Conservation (phyloP, 768 basidiomycete genomes). For the Boletus speciosus region DNA sequence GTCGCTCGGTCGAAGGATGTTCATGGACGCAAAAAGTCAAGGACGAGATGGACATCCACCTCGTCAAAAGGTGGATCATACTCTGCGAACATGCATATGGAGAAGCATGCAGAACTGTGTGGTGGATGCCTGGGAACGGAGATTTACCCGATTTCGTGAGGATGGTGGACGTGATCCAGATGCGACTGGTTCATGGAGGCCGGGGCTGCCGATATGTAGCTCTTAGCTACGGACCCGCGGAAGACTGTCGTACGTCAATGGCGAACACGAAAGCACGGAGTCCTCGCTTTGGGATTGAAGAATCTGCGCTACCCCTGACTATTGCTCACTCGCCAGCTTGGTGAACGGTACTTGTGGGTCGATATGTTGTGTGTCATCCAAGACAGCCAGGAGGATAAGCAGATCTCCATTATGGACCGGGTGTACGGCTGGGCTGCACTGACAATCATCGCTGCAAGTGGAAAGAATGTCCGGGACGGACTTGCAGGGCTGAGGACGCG, state of each 20-base stretch:
- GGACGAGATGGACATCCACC: slow-evolving; percentile 1
- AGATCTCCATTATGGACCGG: slow-evolving; percentile 18
- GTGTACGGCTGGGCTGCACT: slow-evolving; percentile 18
- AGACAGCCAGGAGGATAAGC: slow-evolving; percentile 21
- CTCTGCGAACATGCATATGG: slow-evolving; percentile 18
- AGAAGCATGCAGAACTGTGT: slow-evolving; percentile 5
- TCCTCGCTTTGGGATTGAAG: background rate
- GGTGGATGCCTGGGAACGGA: slow-evolving; percentile 6
- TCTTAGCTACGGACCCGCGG: slow-evolving; percentile 12
- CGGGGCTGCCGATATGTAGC: slow-evolving; percentile 11
- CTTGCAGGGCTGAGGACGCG: slow-evolving; percentile 12
- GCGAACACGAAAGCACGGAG: slow-evolving; percentile 3
- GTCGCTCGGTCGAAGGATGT: slow-evolving; percentile 13
- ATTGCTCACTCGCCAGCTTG: slow-evolving; percentile 15
- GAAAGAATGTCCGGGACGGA: slow-evolving; percentile 4
- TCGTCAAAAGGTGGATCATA: slow-evolving; percentile 16
- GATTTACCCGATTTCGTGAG: slow-evolving; percentile 11
- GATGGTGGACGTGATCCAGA: slow-evolving; percentile 12
- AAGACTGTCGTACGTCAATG: slow-evolving; percentile 6
- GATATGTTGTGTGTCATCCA: slow-evolving; percentile 26
- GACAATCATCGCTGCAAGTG: slow-evolving; percentile 19
- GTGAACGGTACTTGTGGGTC: slow-evolving; percentile 25
- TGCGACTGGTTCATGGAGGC: slow-evolving; percentile 9
- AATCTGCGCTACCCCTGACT: slow-evolving; percentile 5
- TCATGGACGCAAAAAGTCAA: slow-evolving; percentile 23